Evolutionary conservation across 305 asterid genomes (phyloP).

Genomic region (Solanum hybrid): DNA sequence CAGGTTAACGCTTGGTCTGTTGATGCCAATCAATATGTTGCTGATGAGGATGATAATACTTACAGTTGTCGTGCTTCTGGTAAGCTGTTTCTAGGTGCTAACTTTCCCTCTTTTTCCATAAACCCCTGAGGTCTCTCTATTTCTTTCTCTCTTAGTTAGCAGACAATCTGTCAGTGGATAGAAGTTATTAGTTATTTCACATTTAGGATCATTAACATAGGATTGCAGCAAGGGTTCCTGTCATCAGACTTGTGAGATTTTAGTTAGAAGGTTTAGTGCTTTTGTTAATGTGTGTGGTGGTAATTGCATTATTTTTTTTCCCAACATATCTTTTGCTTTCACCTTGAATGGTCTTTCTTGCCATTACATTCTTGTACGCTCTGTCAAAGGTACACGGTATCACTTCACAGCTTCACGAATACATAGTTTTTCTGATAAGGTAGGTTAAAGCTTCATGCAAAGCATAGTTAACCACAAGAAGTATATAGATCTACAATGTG

Average conservation of each 20-base stretch:
- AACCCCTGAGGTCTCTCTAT: neutral
- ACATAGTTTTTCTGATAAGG: neutral
- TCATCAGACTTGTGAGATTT: neutral
- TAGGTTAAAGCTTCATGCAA: neutral
- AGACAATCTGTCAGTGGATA: neutral
- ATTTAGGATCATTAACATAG: neutral
- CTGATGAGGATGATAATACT: constrained; percentile 92
- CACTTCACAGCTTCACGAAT: neutral
- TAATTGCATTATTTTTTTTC: neutral
- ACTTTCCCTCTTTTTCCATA: neutral
- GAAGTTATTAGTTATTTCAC: neutral
- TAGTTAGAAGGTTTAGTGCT: neutral
- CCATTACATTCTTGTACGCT: neutral
- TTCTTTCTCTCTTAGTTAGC: neutral
- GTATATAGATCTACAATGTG: no score
- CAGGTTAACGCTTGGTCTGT: constrained; percentile 75
- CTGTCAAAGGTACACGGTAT: neutral
- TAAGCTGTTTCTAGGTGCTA: constrained; percentile 24
- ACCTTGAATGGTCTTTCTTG: neutral
- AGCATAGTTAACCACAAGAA: neutral
- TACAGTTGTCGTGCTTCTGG: constrained; percentile 95
- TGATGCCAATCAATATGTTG: constrained; percentile 91
- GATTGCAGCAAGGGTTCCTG: neutral
- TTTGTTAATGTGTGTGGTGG: neutral
- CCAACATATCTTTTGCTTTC: neutral